Base-by-base conservation (phyloP, 306 rosid genomes). In the Prunus mira region DNA sequence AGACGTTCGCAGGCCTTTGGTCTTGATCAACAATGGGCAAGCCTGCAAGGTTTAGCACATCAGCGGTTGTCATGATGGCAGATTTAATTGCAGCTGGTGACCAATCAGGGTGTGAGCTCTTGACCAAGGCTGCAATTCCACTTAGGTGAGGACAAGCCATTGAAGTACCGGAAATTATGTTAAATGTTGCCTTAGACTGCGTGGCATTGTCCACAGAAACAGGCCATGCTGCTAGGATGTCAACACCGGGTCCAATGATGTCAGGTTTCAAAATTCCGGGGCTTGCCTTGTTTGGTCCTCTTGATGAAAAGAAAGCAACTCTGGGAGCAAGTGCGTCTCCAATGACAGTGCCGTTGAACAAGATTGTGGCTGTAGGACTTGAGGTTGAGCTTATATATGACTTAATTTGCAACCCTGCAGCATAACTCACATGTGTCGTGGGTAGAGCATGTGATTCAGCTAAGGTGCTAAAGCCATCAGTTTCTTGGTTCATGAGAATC, bases 41-140 rank as follows among this genome's bases (percentile, higher is more conserved):
- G 11, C 79, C 76, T 25, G 27, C 51, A 3, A 32, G 71, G 75
- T 68, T 75, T 2, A 22, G 6, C 20, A 27, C 50, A 13, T 80
- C 24, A 2, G 79, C 83, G 0, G 76, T 80, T 63, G 79, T 74
- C 75, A 80, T 18, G 12, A 80, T 74, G 18, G 90, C 89, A 30
- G 90, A 88, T 17, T 88, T 91, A 63, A 88, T 85, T 8, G 86
- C 86, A 13, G 91, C 93, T 0, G 89, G 91, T 2, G 91, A 86
- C 96, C 90, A 91, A 13, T 87, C 84, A 30, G 91, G 93, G 82
- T 85, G 93, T 19, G 91, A 79, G 77, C 81, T 85, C 75, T 76
- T 84, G 57, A 91, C 76, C 84, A 88, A 12, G 56, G 93, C 88
- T 0, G 89, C 91, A 13, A 87, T 74, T 45, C 96, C 89, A 52